Percentiles rank a stretch among this genome's conserved stretches.
These are phyloP conservation scores for Galerina sulciceps DNA, from an alignment of 768 basidiomycete species.

Conservation along the genomic window DNA sequence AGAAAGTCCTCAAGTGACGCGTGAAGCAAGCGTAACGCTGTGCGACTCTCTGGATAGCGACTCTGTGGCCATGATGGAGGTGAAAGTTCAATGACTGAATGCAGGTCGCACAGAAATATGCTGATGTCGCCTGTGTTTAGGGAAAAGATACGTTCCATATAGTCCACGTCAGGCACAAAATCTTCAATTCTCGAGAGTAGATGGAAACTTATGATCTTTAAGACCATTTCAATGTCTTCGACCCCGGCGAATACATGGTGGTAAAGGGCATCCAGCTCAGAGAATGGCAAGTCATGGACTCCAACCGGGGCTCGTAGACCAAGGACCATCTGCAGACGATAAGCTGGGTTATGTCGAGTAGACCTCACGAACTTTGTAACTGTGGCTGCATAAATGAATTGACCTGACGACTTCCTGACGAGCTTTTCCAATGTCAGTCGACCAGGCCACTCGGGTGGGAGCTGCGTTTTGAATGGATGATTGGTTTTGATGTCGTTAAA, in stretches of 20 bases:
- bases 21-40: neutral
- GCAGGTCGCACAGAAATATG: neutral
- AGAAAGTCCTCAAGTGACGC: conserved; percentile 13
- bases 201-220: neutral
- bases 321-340: conserved; percentile 5
- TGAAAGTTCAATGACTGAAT: conserved; percentile 3
- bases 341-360: conserved; percentile 5
- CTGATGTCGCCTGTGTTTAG: neutral
- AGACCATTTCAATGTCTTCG: neutral
- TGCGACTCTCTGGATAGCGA: neutral
- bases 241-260: conserved; percentile 6
- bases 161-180: neutral
- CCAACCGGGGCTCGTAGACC: neutral
- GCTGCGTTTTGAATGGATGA: neutral
- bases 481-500: neutral
- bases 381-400: conserved; percentile 19
- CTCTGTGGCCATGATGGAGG: neutral
- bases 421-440: neutral
- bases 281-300: conserved; percentile 1
- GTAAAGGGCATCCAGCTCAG: conserved; percentile 12
- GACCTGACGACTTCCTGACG: conserved; percentile 6
- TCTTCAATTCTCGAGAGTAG: neutral
- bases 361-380: conserved; percentile 12
- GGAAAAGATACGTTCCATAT: neutral
- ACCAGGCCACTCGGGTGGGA: neutral